Conservation (phyloP, 805 yeast species). For the Nakazawaea holstii region DNA sequence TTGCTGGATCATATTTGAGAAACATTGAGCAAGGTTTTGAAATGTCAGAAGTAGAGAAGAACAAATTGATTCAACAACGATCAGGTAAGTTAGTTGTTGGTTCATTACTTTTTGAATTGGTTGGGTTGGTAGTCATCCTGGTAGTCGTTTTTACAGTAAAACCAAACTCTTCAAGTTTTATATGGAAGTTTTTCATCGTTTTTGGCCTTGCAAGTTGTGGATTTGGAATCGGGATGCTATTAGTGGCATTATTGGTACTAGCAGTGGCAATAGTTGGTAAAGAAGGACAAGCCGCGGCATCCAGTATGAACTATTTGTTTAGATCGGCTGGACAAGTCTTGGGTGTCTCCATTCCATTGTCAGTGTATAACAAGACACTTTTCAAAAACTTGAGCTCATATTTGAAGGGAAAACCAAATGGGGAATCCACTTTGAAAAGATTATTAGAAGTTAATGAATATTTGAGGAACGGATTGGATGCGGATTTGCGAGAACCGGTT, state of each 20-base stretch:
- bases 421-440: conserved; percentile 16
- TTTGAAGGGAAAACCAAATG: conserved; percentile 19
- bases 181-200: conserved; percentile 26
- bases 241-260: conserved; percentile 33
- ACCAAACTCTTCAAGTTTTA: conserved; percentile 4
- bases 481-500: conserved; percentile 19
- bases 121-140: conserved; percentile 1
- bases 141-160: neutral
- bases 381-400: conserved; percentile 24
- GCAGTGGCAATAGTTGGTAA: conserved; percentile 39
- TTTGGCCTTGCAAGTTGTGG: conserved; percentile 28
- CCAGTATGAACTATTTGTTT: conserved; percentile 44
- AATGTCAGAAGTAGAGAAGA: neutral
- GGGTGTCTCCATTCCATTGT: conserved; percentile 39
- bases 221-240: conserved; percentile 34
- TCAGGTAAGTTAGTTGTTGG: conserved; percentile 17
- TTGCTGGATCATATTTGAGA: conserved; percentile 28
- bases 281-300: conserved; percentile 41
- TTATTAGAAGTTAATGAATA: conserved; percentile 21
- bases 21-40: conserved; percentile 13
- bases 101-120: conserved; percentile 1
- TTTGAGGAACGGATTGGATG: conserved; percentile 25
- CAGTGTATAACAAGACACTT: conserved; percentile 29
- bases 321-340: conserved; percentile 42
- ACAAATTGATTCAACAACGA: conserved; percentile 14